Conservation (phyloP, 768 basidiomycete species). For the Pulveroboletus sp. region DNA sequence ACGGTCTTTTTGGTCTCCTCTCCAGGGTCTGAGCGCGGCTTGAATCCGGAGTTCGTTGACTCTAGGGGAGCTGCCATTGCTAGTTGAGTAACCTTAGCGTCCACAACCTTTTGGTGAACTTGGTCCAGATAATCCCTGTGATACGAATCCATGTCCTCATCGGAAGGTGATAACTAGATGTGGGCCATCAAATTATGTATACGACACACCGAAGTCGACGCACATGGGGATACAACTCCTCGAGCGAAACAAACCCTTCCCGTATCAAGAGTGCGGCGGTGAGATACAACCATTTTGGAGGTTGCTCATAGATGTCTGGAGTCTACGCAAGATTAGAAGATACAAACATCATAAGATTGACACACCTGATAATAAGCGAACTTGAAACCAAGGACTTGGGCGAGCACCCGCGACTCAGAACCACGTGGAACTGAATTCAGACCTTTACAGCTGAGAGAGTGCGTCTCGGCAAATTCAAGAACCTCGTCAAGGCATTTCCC, state of each 20-base stretch:
- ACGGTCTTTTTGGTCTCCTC: constrained; percentile 33
- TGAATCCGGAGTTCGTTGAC: constrained; percentile 40
- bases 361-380: constrained; percentile 85
- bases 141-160: constrained; percentile 68
- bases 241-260: constrained; percentile 80
- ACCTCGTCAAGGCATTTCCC: constrained; percentile 68
- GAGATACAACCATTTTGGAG: constrained; percentile 72
- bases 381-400: constrained; percentile 98
- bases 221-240: constrained; percentile 93
- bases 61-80: constrained; percentile 84
- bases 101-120: constrained; percentile 60
- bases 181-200: constrained; percentile 6
- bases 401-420: constrained; percentile 57
- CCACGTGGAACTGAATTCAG: constrained; percentile 16
- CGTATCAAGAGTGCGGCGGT: constrained; percentile 85
- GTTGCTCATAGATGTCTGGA: constrained; percentile 53
- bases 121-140: constrained; percentile 62
- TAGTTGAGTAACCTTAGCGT: constrained; percentile 69
- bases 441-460: constrained; percentile 3
- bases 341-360: constrained; percentile 2
- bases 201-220: constrained; percentile 23
- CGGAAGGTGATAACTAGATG: constrained; percentile 64
- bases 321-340: constrained; percentile 36
- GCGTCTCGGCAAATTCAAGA: constrained; percentile 48
- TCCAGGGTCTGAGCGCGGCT: constrained; percentile 38